Evolutionary conservation across 2,329 filamentous ascomycete genomes (phyloP), one percentile per base, ranked within the genome.

Genomic region (Aspergillus costaricaensis): DNA sequence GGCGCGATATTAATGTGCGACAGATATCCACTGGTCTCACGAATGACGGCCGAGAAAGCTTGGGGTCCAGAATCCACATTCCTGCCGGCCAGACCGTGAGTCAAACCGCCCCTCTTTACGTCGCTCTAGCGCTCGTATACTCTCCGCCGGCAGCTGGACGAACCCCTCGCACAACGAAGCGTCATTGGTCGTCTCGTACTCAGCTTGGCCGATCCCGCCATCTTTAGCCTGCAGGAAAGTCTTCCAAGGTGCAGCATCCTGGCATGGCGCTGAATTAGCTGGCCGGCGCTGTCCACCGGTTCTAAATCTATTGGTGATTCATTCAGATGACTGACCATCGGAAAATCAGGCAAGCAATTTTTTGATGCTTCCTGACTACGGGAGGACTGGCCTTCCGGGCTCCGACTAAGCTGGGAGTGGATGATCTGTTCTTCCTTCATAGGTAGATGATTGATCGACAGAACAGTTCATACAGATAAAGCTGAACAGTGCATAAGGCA

Each of bases 21-120:
- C 47, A 27, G 44, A 32, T 44, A 44, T 55, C 53, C 25, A 44
- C 39, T 21, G 51, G 14, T 36, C 15, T 54, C 51, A 41, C 51
- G 51, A 54, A 54, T 54, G 32, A 25, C 51, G 23, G 36, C 19
- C 15, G 23, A 47, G 25, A 12, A 47, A 41, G 44, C 15, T 30
- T 55, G 27, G 27, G 41, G 39, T 47, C 53, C 53, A 32, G 53
- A 44, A 44, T 47, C 53, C 53, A 55, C 39, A 55, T 44, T 55
- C 53, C 53, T 32, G n/a, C 38, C 38, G 52, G 38, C 51, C 27
- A 25, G 44, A 23, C 44, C 44, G 44, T 49, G 44, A 49, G 44
- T 49, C 44, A 49, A 49, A 23, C 5, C 23, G 36, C 52, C 52
- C 36, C 52, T 55, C 52, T 43, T 12, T 55, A n/a, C 39, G 15